Base-by-base conservation (phyloP, 1,284 basidiomycete genomes). In the Ustilago hordei region DNA sequence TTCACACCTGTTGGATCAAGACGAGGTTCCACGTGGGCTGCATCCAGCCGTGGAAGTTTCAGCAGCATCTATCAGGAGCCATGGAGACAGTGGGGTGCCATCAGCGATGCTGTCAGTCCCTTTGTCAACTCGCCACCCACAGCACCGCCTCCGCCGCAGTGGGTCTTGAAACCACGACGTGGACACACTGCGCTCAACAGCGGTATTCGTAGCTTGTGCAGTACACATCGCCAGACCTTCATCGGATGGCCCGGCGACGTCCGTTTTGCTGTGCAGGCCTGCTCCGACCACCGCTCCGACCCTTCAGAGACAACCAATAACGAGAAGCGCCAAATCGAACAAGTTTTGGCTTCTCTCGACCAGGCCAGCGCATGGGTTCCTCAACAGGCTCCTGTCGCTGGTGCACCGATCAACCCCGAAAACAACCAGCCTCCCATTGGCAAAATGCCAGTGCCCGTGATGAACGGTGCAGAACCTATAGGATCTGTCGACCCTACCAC, bases 111-210 rank as follows among this genome's bases (percentile, higher is more conserved):
- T 38, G 61, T 64, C 56, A 75, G 77, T 34, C 77, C 73, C 36
- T 75, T 66, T 53, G 53, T 55, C 38, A 73, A 72, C 34, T 72
- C 73, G 28, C 73, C 72, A 9, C 73, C 72, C 47, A 60, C 63
- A 3, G 66, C 65, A 23, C 79, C 74, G 12, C 57, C 67, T 4
- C 73, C 64, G 36, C 81, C 82, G 3, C 84, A 85, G 36, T 99
- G 96, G 96, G 90, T 91, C 12, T 88, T 99, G 9, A 88, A 90
- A 11, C 90, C 92, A 4, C 90, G 95, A 41, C 92, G 95, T 65
- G 96, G 95, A 28, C 96, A 99, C 87, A 91, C 94, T 6, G 96
- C 96, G 8, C 94, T 99, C 92, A 93, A 96, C 78, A 93, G 92
- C 56, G 96, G 97, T 41, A 95, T 98, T 82, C 91, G 92, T 64